Evolutionary conservation across 176 grass and related monocot genomes (phyloP).

Genomic region (Zizania latifolia): DNA sequence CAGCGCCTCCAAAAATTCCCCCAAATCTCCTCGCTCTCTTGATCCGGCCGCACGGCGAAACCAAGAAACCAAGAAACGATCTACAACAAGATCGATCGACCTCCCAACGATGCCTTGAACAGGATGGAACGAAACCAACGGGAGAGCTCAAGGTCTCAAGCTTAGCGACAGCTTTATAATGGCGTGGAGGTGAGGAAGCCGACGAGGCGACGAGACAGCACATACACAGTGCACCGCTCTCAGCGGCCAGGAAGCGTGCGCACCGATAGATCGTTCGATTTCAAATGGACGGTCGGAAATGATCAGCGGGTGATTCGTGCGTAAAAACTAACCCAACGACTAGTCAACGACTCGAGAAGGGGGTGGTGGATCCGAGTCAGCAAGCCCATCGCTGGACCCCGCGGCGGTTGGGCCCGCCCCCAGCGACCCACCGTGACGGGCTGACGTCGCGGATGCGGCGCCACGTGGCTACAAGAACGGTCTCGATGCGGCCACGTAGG

Average conservation of each 20-base stretch:
- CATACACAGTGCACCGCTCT: background rate
- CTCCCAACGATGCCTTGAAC: background rate
- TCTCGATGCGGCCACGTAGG: background rate
- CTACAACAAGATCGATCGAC: background rate
- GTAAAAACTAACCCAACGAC: background rate
- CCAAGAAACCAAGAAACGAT: background rate
- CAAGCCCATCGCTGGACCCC: background rate
- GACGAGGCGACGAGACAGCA: background rate
- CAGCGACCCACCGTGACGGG: background rate
- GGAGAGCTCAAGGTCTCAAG: background rate
- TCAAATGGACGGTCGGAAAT: background rate
- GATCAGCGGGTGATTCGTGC: background rate
- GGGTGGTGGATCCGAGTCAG: conserved; percentile 31
- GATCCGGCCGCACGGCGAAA: background rate
- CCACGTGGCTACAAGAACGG: background rate
- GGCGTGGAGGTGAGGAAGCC: background rate
- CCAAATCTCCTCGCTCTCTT: background rate
- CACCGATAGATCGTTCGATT: background rate
- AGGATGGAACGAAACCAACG: no score
- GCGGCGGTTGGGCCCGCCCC: background rate
- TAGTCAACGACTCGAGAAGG: background rate
- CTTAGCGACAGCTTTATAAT: conserved; percentile 22
- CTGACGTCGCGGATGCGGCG: background rate
- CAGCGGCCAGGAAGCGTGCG: background rate
- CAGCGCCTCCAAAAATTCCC: background rate